These are phyloP conservation scores for Holtermannia corniformis DNA, from an alignment of 768 basidiomycete species.

Conservation along the genomic window DNA sequence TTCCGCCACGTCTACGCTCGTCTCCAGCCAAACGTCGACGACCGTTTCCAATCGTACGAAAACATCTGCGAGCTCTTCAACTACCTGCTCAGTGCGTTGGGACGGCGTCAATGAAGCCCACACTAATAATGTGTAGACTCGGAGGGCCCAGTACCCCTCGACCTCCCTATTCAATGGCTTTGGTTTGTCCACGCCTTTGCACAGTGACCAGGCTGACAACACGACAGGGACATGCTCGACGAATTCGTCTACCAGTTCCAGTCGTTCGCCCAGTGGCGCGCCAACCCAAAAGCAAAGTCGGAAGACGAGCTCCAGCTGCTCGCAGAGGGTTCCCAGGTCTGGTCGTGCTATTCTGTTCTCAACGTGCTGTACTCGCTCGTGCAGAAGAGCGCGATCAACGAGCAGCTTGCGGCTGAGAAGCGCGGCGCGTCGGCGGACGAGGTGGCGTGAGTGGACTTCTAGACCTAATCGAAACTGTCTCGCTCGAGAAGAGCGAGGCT, in stretches of 20 bases:
- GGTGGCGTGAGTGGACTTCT: constrained; percentile 58
- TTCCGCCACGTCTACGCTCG: constrained; percentile 80
- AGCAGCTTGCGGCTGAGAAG: constrained; percentile 74
- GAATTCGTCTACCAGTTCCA: constrained; percentile 87
- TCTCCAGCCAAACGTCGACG: constrained; percentile 88
- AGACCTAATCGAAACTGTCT: neutral
- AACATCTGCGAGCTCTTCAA: constrained; percentile 98
- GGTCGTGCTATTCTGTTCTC: constrained; percentile 96
- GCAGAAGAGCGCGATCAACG: constrained; percentile 92
- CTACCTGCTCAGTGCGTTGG: constrained; percentile 72
- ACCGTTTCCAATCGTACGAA: constrained; percentile 82
- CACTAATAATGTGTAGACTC: constrained; percentile 53
- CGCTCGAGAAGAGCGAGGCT: neutral
- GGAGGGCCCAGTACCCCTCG: constrained; percentile 82
- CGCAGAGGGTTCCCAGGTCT: constrained; percentile 53
- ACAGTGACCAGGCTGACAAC: too few relatives aligned
- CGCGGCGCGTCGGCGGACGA: constrained; percentile 72
- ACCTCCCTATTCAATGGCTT: constrained; percentile 93
- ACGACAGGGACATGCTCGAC: constrained; percentile 43
- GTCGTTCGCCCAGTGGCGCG: constrained; percentile 85
- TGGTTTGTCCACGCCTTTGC: too few relatives aligned
- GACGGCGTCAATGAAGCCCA: neutral
- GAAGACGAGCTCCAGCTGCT: constrained; percentile 77
- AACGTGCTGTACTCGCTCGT: constrained; percentile 98
- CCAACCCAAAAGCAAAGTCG: constrained; percentile 65